Conservation (phyloP, 495 filamentous ascomycete genomes). For the Aspergillus cavernicola region DNA sequence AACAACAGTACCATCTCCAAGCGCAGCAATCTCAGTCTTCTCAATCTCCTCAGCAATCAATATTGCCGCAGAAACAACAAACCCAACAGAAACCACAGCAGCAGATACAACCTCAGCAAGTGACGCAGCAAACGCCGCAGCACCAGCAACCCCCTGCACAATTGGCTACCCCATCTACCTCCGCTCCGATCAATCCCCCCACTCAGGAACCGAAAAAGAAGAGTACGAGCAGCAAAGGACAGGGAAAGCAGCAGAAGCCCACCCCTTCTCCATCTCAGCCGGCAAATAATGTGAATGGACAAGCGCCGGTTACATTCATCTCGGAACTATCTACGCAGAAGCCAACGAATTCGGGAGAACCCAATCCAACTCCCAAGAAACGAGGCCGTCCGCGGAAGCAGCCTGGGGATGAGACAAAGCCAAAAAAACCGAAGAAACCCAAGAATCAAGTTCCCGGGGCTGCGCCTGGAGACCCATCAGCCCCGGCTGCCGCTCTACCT, state of each 20-base stretch:
- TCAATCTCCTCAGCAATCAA: conserved; percentile 12
- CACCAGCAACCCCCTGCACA: conserved; percentile 11
- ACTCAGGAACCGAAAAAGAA: conserved; percentile 7
- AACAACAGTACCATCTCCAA: conserved; percentile 21
- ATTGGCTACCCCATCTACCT: not conserved
- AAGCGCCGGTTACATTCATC: conserved; percentile 7
- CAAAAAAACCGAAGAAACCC: conserved; percentile 14
- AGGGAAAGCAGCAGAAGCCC: conserved; percentile 9
- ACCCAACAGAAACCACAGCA: conserved; percentile 14
- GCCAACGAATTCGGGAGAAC: not conserved
- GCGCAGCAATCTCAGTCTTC: conserved; percentile 13
- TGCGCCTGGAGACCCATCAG: conserved; percentile 3
- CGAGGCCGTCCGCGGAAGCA: conserved; percentile 23
- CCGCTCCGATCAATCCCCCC: not conserved
- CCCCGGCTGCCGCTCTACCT: not conserved
- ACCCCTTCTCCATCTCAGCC: not conserved
- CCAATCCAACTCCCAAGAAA: conserved; percentile 11
- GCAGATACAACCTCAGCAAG: conserved; percentile 9
- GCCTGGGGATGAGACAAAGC: conserved; percentile 20
- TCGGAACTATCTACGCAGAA: conserved; percentile 3
- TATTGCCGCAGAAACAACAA: conserved; percentile 20
- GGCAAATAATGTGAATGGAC: conserved; percentile 10
- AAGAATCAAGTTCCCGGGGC: conserved; percentile 4
- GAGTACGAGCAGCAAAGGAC: conserved; percentile 4
- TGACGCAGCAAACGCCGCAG: conserved; percentile 4